phyloP scores from a whole-genome alignment of 257 asterid species.

The Solanum clarkiae region DNA sequence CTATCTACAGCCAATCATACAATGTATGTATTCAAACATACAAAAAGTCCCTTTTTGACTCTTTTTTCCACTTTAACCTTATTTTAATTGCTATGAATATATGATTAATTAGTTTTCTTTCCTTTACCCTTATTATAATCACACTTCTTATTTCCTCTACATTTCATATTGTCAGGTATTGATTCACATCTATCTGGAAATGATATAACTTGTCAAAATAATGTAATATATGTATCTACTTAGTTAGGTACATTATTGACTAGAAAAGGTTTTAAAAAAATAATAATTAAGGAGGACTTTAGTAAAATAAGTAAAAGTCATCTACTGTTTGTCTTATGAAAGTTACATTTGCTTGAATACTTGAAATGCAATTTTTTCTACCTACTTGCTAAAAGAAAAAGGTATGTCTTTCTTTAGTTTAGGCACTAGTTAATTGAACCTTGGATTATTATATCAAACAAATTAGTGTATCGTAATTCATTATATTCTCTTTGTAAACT shows the following conservation, averaged over 20 bases:
- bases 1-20: constrained; percentile 3
- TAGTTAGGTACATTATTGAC: neutral
- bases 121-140: neutral
- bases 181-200: neutral
- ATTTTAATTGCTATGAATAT: neutral
- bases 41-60: constrained; percentile 22
- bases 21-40: constrained; percentile 20
- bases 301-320: neutral
- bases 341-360: neutral
- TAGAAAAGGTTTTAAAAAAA: neutral
- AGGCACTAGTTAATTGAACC: neutral
- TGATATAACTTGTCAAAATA: neutral
- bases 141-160: neutral
- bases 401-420: neutral
- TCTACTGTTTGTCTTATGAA: neutral
- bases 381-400: neutral
- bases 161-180: neutral
- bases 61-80: neutral
- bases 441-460: neutral
- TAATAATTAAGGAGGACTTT: neutral
- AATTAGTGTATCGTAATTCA: neutral
- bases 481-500: neutral
- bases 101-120: neutral
- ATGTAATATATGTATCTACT: neutral
- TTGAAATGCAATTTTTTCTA: neutral